Base-by-base conservation (phyloP, 2,329 filamentous ascomycete genomes). In the Botrytis cinerea region DNA sequence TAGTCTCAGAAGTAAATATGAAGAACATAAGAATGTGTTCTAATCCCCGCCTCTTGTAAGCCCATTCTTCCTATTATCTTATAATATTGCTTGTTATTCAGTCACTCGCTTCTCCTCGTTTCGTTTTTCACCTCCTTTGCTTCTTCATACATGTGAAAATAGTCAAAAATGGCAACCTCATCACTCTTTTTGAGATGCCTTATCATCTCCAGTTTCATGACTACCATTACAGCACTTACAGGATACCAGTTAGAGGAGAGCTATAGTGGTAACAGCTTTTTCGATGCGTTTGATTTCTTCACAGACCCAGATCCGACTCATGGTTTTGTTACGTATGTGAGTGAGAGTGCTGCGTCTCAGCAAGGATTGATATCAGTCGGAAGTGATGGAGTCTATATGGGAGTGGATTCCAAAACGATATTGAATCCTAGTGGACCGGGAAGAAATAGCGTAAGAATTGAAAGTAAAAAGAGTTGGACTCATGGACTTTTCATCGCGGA, bases 401-500 rank as follows among this genome's bases (percentile, higher is more conserved):
- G 91, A 63, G 89, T 91, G 63, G 92, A 94, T 82, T 83, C 86
- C 79, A 85, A 81, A 71, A 91, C 92, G 79, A 83, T 92, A 9
- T 54, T 71, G 59, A 64, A 20, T 46, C 40, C 57, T 40, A n/a
- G 20, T 64, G 70, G 70, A 18, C 28, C 59, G 4, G 70, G 70
- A 2, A 81, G 86, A 40, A 84, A 85, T 18, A 92, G 89, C 76
- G 86, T 94, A 59, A 87, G 91, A 22, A 81, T 94, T 28, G 88
- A 89, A 68, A 92, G 90, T 81, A 90, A 87, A 71, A 84, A 87
- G 63, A 81, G 84, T 5, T 94, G 89, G 81, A 87, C 85, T 46
- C 85, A 89, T 76, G 91, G 90, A 0, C 85, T 94, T 14, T 88
- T 93, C 76, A 89, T 94, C 63, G 84, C 91, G 35, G 94, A 66